Conservation (phyloP, 208 protist species). For the Blastocrithidia nonstop region DNA sequence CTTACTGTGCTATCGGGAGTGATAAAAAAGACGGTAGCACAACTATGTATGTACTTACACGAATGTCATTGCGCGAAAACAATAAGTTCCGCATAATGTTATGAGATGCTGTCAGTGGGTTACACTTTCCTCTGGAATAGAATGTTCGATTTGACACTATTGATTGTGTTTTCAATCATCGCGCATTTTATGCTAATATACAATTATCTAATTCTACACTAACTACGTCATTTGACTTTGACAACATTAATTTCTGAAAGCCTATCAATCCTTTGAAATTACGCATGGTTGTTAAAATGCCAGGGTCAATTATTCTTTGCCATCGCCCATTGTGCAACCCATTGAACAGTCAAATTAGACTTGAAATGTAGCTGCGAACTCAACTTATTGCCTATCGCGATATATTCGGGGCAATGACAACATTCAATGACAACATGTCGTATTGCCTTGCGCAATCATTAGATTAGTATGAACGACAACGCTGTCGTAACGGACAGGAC, state of each 20-base stretch:
- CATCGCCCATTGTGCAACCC: slow-evolving; percentile 10
- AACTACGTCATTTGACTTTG: slow-evolving; percentile 62
- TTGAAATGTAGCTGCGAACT: slow-evolving; percentile 32
- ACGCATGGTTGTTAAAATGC: slow-evolving; percentile 61
- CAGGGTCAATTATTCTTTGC: slow-evolving; percentile 47
- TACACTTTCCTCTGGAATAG: slow-evolving; percentile 20
- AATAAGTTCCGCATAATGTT: slow-evolving; percentile 29
- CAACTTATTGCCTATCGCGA: slow-evolving; percentile 51
- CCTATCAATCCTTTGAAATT: slow-evolving; percentile 81
- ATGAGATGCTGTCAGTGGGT: slow-evolving; percentile 72
- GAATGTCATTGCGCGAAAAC: slow-evolving; percentile 6
- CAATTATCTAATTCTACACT: slow-evolving; percentile 39
- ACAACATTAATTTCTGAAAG: slow-evolving; percentile 86
- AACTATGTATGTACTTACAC: slow-evolving; percentile 52
- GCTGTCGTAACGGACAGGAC: slow-evolving; percentile 13
- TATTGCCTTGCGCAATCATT: slow-evolving; percentile 77
- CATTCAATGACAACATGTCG: slow-evolving; percentile 59
- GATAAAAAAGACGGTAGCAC: slow-evolving; percentile 8
- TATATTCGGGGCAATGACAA: slow-evolving; percentile 41
- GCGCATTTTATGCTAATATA: slow-evolving; percentile 78
- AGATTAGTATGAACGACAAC: slow-evolving; percentile 63
- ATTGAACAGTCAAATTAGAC: not conserved
- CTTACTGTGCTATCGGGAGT: slow-evolving; percentile 66
- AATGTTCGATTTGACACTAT: slow-evolving; percentile 41
- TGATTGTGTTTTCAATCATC: slow-evolving; percentile 79